Evolutionary conservation across 2,329 filamentous ascomycete species (phyloP).

Genomic region (Cryphonectria radicalis): DNA sequence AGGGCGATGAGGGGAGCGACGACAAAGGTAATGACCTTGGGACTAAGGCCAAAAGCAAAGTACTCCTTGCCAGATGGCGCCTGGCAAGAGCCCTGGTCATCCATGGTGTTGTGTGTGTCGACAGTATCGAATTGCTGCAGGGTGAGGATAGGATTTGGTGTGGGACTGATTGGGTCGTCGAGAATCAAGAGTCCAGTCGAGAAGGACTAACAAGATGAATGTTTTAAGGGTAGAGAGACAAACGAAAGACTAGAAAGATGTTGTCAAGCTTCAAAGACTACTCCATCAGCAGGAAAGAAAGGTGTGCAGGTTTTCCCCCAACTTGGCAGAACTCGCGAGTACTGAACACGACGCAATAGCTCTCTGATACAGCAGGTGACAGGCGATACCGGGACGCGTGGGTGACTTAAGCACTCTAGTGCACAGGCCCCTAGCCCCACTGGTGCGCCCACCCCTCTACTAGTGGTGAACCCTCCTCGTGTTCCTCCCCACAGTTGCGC

Average conservation of each 20-base stretch:
- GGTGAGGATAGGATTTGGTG: background rate
- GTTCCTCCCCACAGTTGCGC: background rate
- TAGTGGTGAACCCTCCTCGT: background rate
- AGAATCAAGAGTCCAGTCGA: background rate
- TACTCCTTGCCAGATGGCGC: constrained; percentile 35
- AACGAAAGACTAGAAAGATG: constrained; percentile 13
- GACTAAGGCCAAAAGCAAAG: constrained; percentile 39
- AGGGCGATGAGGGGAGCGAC: constrained; percentile 37
- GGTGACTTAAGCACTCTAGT: background rate
- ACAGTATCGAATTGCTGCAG: constrained; percentile 30
- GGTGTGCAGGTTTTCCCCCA: background rate
- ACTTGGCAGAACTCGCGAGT: background rate
- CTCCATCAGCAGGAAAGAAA: constrained; percentile 15
- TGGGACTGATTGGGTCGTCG: background rate
- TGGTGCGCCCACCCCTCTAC: background rate
- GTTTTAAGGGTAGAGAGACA: background rate
- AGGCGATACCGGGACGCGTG: constrained; percentile 4
- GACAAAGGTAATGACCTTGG: constrained; percentile 35
- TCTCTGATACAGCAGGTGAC: constrained; percentile 17
- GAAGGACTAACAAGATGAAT: background rate
- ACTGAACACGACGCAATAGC: constrained; percentile 17
- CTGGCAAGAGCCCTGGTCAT: constrained; percentile 32
- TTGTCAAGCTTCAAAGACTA: background rate
- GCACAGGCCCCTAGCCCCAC: constrained; percentile 19
- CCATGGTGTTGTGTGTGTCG: constrained; percentile 30